Conservation (phyloP, 768 basidiomycete species). For the Boletus reticulatus region DNA sequence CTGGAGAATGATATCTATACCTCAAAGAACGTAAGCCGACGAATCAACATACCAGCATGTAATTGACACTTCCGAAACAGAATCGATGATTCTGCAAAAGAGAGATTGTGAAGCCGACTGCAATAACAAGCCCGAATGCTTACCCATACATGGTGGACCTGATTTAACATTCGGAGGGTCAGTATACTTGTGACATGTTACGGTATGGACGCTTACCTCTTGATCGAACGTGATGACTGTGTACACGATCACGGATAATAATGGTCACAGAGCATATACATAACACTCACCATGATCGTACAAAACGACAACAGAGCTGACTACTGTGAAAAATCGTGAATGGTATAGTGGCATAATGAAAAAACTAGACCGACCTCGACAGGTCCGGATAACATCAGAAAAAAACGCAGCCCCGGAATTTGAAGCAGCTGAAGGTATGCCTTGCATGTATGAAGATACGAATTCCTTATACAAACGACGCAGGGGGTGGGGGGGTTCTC, state of each 20-base stretch:
- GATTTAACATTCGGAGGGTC: background rate
- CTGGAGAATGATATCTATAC: background rate
- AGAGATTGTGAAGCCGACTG: background rate
- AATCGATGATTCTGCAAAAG: background rate
- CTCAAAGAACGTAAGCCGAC: background rate
- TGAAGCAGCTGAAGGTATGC: too few species aligned
- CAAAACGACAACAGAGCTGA: slow-evolving; percentile 7
- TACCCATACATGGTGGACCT: slow-evolving; percentile 25
- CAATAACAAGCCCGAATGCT: background rate
- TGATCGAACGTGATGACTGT: slow-evolving; percentile 15
- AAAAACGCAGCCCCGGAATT: too few species aligned
- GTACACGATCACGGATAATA: background rate
- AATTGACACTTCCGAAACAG: slow-evolving; percentile 20
- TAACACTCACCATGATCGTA: slow-evolving; percentile 19
- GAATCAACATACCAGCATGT: slow-evolving; percentile 18
- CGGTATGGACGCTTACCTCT: slow-evolving; percentile 7
- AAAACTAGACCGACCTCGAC: slow-evolving; percentile 11
- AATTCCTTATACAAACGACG: too few species aligned
- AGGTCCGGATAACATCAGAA: background rate
- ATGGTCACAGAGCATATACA: background rate
- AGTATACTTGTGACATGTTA: background rate
- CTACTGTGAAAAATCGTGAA: slow-evolving; percentile 7
- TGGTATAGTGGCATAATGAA: too few species aligned
- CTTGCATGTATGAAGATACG: too few species aligned
- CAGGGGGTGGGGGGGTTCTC: too few species aligned